Evolutionary conservation across 495 filamentous ascomycete species (phyloP).

Genomic region (Penicillium bialowiezense): DNA sequence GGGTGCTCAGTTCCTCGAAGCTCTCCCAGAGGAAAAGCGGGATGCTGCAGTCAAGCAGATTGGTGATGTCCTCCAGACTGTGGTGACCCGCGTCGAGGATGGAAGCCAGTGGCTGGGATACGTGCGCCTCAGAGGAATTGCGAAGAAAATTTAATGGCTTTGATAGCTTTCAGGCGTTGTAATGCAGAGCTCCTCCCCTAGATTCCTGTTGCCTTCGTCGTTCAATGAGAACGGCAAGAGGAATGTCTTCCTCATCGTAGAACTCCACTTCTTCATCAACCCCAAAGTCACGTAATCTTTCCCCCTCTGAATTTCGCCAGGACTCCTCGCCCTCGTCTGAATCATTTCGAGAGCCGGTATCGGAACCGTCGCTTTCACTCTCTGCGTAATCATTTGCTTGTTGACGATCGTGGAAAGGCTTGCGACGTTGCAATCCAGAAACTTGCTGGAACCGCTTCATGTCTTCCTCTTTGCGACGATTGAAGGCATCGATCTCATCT

Average conservation of each 20-base stretch:
- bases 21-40: slow-evolving; percentile 46
- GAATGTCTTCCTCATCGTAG: slow-evolving; percentile 78
- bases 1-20: slow-evolving; percentile 56
- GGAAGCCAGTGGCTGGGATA: slow-evolving; percentile 65
- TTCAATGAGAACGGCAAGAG: slow-evolving; percentile 51
- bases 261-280: slow-evolving; percentile 82
- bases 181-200: not conserved
- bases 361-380: slow-evolving; percentile 32
- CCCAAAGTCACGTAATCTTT: slow-evolving; percentile 82
- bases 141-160: not conserved
- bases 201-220: slow-evolving; percentile 18
- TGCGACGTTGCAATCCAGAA: slow-evolving; percentile 39
- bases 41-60: slow-evolving; percentile 56
- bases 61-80: slow-evolving; percentile 58
- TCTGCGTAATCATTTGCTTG: slow-evolving; percentile 24
- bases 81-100: slow-evolving; percentile 47
- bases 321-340: slow-evolving; percentile 53
- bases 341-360: slow-evolving; percentile 24
- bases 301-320: slow-evolving; percentile 86
- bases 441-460: slow-evolving; percentile 33
- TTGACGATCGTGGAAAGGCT: slow-evolving; percentile 49
- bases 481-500: slow-evolving; percentile 55
- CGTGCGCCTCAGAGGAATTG: slow-evolving; percentile 56
- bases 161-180: not conserved
- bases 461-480: slow-evolving; percentile 55